Conservation (phyloP, 129 eudicot species). For the Flaveria ramosissima region DNA sequence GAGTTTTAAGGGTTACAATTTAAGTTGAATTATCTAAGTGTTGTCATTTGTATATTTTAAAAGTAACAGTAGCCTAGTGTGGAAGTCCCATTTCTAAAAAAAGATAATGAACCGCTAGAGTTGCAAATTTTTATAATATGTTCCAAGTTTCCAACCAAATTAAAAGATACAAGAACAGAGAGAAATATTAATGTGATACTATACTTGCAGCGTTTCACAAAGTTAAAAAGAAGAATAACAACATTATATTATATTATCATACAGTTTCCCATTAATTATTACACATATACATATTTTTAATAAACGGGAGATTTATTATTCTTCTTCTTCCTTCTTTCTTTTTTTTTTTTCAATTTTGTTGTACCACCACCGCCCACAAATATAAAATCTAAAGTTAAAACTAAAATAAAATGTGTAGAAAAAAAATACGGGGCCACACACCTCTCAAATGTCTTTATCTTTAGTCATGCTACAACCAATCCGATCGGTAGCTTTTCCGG, state of each 20-base stretch:
- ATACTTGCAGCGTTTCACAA: no score
- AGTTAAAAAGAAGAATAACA: background rate
- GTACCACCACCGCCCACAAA: constrained; percentile 33
- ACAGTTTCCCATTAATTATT: background rate
- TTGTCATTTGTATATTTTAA: no score
- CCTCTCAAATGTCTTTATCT: constrained; percentile 44
- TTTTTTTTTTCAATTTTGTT: background rate
- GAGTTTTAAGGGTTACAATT: no score
- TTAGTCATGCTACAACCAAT: constrained; percentile 20
- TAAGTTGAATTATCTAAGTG: no score
- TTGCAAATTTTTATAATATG: no score
- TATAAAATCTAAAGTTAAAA: constrained; percentile 12
- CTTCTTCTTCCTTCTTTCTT: no score
- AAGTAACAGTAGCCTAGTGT: no score
- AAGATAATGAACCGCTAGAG: no score
- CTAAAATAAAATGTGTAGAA: background rate
- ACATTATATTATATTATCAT: background rate
- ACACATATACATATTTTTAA: background rate
- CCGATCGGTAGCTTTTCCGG: background rate
- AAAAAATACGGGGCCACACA: constrained; percentile 3
- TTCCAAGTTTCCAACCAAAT: no score
- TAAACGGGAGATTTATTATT: background rate
- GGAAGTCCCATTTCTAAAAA: no score
- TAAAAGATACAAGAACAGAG: no score
- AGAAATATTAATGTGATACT: no score